Base-by-base conservation (phyloP, 2,329 filamentous ascomycete genomes). In the Coniochaeta hoffmannii region DNA sequence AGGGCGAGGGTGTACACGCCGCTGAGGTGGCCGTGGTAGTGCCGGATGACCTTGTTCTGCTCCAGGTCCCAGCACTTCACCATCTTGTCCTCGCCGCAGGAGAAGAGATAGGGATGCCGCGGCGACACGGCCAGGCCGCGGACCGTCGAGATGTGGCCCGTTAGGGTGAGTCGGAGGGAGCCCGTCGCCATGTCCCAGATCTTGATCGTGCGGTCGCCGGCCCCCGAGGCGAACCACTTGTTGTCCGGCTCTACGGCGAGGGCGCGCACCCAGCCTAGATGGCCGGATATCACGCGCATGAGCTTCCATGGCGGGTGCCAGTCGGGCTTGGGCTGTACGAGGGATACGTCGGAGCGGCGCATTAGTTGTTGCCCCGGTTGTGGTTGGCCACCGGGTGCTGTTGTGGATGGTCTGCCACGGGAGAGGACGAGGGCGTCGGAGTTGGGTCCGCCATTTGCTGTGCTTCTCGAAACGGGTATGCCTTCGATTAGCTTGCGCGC, bases 31-130 rank as follows among this genome's bases (percentile, higher is more conserved):
- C 95, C 95, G 69, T 99, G 94, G 70, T 97, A 99, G 72, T 97
- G 91, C 36, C 93, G 84, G 67, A 97, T 97, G 58, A 99, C 94
- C 72, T 97, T 97, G 76, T 99, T 99, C n/a, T 93, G 97, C 72
- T 99, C 94, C 61, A 99, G 76, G 75, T 99, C 94, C 94, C 94
- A 99, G 74, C 94, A 99, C 73, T 99, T 99, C 59, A 99, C 94
- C 92, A 97, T 97, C 77, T 99, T 99, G 71, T 99, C 94, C 72
- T 99, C 94, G 57, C 90, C 95, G 66, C 94, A 99, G 11, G 91
- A 96, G 72, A 99, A 99, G 10, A 99, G 81, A 68, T 99, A 99
- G 0, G 94, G 95, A 73, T 99, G 94, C 50, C 94, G 80, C 15
- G 92, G 89, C 19, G 90, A 96, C 8, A 99, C 90, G 0, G 93